phyloP scores from a whole-genome alignment of 169 alveolate genomes.

The Plasmodium vivax region DNA sequence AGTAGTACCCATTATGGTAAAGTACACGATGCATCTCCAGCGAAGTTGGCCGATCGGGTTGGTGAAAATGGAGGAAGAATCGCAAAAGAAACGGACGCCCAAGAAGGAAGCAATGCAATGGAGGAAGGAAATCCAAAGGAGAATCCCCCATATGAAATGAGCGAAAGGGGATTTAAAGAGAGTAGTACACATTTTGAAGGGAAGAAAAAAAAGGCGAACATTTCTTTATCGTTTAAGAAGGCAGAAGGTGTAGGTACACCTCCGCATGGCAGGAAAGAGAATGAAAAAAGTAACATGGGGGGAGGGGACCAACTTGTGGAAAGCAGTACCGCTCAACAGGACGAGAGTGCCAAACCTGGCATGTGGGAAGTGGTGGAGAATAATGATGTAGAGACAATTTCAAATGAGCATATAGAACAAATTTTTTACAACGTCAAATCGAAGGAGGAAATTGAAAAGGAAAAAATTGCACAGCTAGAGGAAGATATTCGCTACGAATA shows the following conservation, averaged over 20 bases:
- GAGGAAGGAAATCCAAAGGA: neutral
- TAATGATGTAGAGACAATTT: conserved; percentile 10
- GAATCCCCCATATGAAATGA: neutral
- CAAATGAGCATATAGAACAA: conserved; percentile 48
- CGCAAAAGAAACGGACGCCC: neutral
- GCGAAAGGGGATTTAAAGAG: neutral
- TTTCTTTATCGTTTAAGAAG: conserved; percentile 1
- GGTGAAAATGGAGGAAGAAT: neutral
- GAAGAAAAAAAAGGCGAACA: neutral
- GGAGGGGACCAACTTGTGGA: neutral
- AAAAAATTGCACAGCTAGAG: conserved; percentile 9
- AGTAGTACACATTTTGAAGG: neutral
- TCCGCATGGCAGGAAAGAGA: neutral
- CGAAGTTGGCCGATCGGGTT: neutral
- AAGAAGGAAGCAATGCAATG: neutral
- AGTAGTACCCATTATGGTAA: neutral
- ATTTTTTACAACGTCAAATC: conserved; percentile 65
- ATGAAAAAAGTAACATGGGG: neutral
- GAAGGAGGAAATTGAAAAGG: conserved; percentile 53
- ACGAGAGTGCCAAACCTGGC: conserved; percentile 60
- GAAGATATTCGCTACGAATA: conserved; percentile 51
- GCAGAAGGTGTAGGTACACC: neutral
- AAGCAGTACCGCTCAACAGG: neutral
- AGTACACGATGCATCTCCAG: neutral
- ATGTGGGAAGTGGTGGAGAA: conserved; percentile 47